Evolutionary conservation across 345 rosid genomes (phyloP).

Genomic region (Aquilaria malaccensis): DNA sequence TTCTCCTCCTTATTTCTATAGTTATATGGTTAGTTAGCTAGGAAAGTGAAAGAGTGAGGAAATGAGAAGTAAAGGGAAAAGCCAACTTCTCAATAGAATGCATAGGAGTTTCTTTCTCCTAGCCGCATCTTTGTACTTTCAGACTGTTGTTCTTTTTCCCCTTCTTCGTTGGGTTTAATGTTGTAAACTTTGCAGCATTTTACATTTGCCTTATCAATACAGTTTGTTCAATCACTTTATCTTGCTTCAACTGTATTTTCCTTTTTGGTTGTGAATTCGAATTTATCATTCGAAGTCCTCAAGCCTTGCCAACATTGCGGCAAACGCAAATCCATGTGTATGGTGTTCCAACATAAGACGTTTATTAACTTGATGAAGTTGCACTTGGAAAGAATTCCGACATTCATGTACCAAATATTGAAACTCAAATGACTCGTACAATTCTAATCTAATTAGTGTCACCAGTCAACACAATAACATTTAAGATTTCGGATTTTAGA

Average conservation of each 20-base stretch:
- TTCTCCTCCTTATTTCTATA: constrained; percentile 45
- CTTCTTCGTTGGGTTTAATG: constrained; percentile 15
- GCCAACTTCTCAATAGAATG: constrained; percentile 27
- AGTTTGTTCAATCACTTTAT: constrained; percentile 18
- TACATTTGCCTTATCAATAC: constrained; percentile 22
- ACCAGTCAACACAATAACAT: too few relatives aligned
- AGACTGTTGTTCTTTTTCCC: constrained; percentile 13
- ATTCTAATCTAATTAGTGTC: too few relatives aligned
- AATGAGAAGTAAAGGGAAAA: constrained; percentile 23
- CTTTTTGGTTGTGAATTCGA: too few relatives aligned
- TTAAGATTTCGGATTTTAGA: too few relatives aligned
- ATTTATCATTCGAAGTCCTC: too few relatives aligned
- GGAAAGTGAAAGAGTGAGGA: constrained; percentile 18
- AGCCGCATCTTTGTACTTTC: constrained; percentile 21
- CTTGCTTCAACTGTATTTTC: not conserved
- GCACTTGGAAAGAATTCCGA: too few relatives aligned
- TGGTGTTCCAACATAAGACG: too few relatives aligned
- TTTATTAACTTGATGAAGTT: too few relatives aligned
- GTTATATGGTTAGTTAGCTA: constrained; percentile 26
- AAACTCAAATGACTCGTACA: too few relatives aligned
- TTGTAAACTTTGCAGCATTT: constrained; percentile 42
- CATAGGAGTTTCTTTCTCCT: constrained; percentile 24
- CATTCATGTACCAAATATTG: too few relatives aligned
- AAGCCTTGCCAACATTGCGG: too few relatives aligned
- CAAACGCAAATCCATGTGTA: too few relatives aligned